These are phyloP conservation scores for Tetrahymena thermophila DNA, from an alignment of 73 alveolate species.

Conservation along the genomic window DNA sequence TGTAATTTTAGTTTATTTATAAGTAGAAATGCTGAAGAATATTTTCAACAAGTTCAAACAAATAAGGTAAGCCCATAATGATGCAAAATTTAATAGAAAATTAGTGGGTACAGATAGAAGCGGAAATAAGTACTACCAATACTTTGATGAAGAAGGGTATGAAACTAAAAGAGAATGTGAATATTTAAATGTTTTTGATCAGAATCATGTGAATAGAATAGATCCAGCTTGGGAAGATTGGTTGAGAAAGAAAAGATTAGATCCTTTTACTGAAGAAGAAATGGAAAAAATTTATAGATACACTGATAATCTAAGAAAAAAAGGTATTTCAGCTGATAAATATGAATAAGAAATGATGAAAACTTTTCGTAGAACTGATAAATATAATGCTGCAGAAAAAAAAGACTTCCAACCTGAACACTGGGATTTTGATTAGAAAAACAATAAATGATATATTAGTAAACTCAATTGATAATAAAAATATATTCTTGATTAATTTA, in stretches of 20 bases:
- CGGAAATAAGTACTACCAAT: background rate
- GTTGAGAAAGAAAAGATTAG: background rate
- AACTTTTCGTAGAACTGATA: background rate
- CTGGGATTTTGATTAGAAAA: background rate
- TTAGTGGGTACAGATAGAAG: background rate
- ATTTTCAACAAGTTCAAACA: background rate
- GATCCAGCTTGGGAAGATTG: constrained; percentile 3
- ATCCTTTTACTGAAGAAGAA: background rate
- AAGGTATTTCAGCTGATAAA: background rate
- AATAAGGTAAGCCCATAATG: background rate
- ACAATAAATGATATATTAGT: background rate
- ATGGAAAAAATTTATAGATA: background rate
- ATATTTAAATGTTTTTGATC: background rate
- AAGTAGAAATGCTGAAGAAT: background rate
- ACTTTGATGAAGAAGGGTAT: background rate
- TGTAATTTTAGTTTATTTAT: background rate
- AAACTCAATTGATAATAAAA: too few relatives aligned
- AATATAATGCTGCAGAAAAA: background rate
- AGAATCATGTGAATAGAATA: background rate
- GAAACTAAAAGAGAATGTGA: background rate
- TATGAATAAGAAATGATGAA: background rate
- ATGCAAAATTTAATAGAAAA: background rate
- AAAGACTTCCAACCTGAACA: background rate
- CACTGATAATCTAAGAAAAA: background rate
- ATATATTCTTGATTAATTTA: too few relatives aligned